Conservation (phyloP, 305 asterid species). For the Stenogyne calaminthoides region DNA sequence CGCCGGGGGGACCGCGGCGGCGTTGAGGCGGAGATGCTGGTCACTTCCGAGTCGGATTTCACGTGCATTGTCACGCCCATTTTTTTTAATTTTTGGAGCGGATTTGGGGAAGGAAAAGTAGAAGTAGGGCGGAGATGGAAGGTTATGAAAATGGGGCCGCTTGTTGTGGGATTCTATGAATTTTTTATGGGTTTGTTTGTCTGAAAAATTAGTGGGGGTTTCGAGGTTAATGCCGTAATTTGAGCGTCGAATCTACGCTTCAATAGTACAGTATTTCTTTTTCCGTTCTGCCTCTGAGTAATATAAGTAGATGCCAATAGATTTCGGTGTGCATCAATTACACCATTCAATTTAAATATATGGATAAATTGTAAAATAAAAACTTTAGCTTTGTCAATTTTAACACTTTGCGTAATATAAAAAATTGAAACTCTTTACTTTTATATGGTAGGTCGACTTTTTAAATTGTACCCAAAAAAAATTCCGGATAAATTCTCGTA, state of each 20-base stretch:
- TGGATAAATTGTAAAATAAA: too few species aligned
- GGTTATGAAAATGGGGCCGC: slow-evolving; percentile 5
- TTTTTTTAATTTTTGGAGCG: background rate
- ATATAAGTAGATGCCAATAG: too few species aligned
- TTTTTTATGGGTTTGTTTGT: slow-evolving; percentile 42
- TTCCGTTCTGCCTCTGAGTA: too few species aligned
- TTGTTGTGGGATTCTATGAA: slow-evolving; percentile 6
- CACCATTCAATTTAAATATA: too few species aligned
- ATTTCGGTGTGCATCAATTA: too few species aligned
- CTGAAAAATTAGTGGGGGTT: slow-evolving; percentile 29
- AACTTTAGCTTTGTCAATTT: too few species aligned
- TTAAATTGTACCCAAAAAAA: too few species aligned
- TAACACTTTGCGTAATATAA: too few species aligned
- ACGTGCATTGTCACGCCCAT: slow-evolving; percentile 73
- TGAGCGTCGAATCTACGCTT: slow-evolving; percentile 26
- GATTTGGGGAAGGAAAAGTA: background rate
- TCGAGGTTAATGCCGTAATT: slow-evolving; percentile 29
- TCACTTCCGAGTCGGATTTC: slow-evolving; percentile 86
- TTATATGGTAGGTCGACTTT: too few species aligned
- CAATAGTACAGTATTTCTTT: too few species aligned
- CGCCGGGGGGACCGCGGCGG: slow-evolving; percentile 87
- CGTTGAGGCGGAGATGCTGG: slow-evolving; percentile 71
- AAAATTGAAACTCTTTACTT: too few species aligned
- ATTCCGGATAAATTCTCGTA: too few species aligned
- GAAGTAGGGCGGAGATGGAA: background rate